Base-by-base conservation (phyloP, 2,329 filamentous ascomycete species). In the Aspergillus persii region DNA sequence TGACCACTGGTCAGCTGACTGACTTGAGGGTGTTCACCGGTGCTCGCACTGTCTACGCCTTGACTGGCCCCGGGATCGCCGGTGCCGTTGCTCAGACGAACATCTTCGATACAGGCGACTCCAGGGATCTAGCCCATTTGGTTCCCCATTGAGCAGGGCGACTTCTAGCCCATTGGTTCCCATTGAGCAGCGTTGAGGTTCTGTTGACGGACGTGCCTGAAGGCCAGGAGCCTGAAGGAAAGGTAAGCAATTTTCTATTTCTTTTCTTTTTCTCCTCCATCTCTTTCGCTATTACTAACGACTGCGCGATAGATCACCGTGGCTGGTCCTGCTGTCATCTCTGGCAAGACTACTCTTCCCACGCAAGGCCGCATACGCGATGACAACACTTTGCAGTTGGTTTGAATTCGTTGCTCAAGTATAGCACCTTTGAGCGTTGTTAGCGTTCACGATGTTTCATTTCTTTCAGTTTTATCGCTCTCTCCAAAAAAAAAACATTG, bases 81-180 rank as follows among this genome's bases (percentile, higher is more conserved):
- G 95, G 95, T 41, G 89, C 93, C 0, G 85, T 96, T n/a, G 81
- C 89, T 1, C 94, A 98, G 77, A 96, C 91, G 7, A 88, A 91
- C 61, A 83, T 93, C 44, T 96, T 91, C 71, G 94, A 98, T 73
- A 98, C 74, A 82, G 94, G 52, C 76, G 76, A 39, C 74, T 76
- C 18, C 62, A 65, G 11, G 76, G 76, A 49, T 77, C 79, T 50
- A 80, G 76, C 59, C 92, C 96, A 74, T 96, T 98, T 70, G 95
- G 95, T 3, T 82, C 89, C 8, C 93, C 94, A 2, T 71, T 95
- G 46, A 91, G 89, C 63, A 89, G 87, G 94, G 52, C 76, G 76
- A 39, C 74, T 76, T 77, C 79, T 50, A 80, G 76, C 59, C 92
- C 96, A 74, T 96, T 98, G 70, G 95, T 71, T 95, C 8, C 93